Evolutionary conservation across 768 basidiomycete species (phyloP).

Genomic region (Boletus subparvulus): DNA sequence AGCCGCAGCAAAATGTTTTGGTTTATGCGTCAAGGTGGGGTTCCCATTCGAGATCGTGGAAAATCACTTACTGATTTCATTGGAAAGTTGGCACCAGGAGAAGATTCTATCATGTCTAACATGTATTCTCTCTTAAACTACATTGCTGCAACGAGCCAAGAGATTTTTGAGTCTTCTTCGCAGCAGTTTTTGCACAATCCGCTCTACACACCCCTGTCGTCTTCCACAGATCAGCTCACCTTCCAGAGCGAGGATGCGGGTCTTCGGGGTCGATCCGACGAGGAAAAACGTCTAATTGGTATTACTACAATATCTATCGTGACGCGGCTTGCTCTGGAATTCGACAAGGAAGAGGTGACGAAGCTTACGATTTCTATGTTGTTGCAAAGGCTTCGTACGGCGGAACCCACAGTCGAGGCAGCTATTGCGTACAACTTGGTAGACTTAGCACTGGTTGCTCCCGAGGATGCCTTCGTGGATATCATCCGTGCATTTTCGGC

Average conservation of each 20-base stretch:
- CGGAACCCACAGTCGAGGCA: conserved; percentile 87
- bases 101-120: conserved; percentile 89
- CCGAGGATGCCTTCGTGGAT: conserved; percentile 75
- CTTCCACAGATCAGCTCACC: conserved; percentile 47
- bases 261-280: conserved; percentile 69
- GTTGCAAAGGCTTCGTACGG: conserved; percentile 78
- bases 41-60: neutral
- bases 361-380: conserved; percentile 91
- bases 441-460: conserved; percentile 79
- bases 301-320: conserved; percentile 93
- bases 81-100: conserved; percentile 73
- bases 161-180: conserved; percentile 55
- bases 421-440: conserved; percentile 91
- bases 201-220: conserved; percentile 33
- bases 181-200: conserved; percentile 44
- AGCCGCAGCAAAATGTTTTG: conserved; percentile 88
- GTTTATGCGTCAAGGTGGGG: conserved; percentile 78
- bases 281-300: conserved; percentile 79
- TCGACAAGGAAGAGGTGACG: conserved; percentile 83
- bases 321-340: conserved; percentile 83
- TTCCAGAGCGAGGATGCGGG: conserved; percentile 62
- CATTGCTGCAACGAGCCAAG: conserved; percentile 81
- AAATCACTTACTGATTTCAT: conserved; percentile 6
- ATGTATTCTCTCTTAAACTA: conserved; percentile 96
- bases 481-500: conserved; percentile 81